Base-by-base conservation (phyloP, 306 rosid genomes). In the Rosa lucieae region DNA sequence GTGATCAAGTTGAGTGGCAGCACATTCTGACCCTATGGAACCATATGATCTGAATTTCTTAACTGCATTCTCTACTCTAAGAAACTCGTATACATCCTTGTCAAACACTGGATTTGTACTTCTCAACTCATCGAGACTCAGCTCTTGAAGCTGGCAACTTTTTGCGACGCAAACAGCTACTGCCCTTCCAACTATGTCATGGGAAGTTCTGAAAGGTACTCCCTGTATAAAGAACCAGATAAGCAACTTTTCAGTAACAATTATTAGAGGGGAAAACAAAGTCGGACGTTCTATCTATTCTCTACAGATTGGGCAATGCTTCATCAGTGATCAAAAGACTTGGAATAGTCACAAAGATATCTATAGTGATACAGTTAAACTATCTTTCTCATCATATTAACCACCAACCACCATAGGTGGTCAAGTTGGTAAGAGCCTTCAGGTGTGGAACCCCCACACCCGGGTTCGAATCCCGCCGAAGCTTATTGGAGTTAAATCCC, bases 201-300 rank as follows among this genome's bases (percentile, higher is more conserved):
- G 99, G 79, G 98, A 92, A 6, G 99, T 95, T 78, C 99, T 88
- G 79, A 95, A 95, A 44, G 99, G 98, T 51, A 95, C 82, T 70
- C 90, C 99, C 99, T 95, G 89, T 68, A 76, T 21, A 83, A 48
- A 82, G 46, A 75, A 82, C 55, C 47, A 65, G 29, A 8, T 8
- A 44, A 53, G 58, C 52, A 55, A 39, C 78, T 76, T 70, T 76
- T 70, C 67, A 77, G 35, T 46, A 77, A 56, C 21, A 40, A 81
- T 37, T 39, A 48, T 48, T 23, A 23, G 40, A 2, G 29, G 29
- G 29, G 1, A 26, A 26, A 21, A 4, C 61, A 9, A 17, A 0
- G 37, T n/a, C 3, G 67, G 46, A 59, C 44, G 12, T 0, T 32
- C 70, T 65, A 15, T 29, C 1, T 63, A 1, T 21, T 58, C 65